Percentiles rank a stretch among this genome's conserved stretches.
These are phyloP conservation scores for Yamagishiella unicocca DNA, from an alignment of 139 green algal species.

Conservation along the genomic window DNA sequence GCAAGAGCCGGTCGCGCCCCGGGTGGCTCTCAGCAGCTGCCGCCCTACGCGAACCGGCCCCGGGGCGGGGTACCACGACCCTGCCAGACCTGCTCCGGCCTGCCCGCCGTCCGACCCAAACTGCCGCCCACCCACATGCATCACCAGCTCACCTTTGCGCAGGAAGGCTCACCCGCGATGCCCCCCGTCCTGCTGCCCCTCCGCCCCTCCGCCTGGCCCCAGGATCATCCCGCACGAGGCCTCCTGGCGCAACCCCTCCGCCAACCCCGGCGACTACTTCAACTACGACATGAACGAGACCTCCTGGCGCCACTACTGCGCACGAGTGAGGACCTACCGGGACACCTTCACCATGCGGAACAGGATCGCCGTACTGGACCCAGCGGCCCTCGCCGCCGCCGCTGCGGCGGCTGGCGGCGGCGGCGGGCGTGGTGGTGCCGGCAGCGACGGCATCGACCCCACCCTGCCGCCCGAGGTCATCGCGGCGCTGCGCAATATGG, in stretches of 20 bases:
- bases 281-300: constrained; percentile 86
- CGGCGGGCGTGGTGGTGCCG: neutral
- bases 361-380: constrained; percentile 46
- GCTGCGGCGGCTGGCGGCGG: neutral
- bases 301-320: constrained; percentile 83
- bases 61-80: too few relatives aligned
- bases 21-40: too few relatives aligned
- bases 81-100: too few relatives aligned
- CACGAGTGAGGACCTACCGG: constrained; percentile 67
- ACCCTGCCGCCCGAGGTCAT: constrained; percentile 62
- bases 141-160: too few relatives aligned
- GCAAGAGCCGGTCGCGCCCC: too few relatives aligned
- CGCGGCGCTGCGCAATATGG: neutral
- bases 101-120: too few relatives aligned
- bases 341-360: constrained; percentile 54
- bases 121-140: too few relatives aligned
- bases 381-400: neutral
- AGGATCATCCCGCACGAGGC: constrained; percentile 79
- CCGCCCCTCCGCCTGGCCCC: neutral
- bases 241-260: constrained; percentile 78
- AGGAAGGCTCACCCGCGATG: too few relatives aligned
- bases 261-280: constrained; percentile 87
- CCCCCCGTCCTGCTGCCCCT: too few relatives aligned
- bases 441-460: constrained; percentile 18
- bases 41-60: too few relatives aligned